Base-by-base conservation (phyloP, 129 eudicot species). In the Tagetes patula region DNA sequence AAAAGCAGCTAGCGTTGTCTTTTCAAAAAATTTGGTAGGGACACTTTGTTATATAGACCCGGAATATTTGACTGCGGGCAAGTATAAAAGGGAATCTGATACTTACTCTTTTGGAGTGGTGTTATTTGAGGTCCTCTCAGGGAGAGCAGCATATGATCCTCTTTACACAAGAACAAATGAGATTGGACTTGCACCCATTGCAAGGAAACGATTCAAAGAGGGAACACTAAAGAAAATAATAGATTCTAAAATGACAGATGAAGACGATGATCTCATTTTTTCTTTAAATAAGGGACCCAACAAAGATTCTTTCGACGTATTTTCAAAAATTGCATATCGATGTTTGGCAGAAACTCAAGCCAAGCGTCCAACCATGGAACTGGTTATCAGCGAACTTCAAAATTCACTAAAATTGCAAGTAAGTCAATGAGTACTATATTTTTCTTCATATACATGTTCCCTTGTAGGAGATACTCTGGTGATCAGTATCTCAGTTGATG, bases 291-390 rank as follows among this genome's bases (percentile, higher is more conserved):
- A 32, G 38, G 67, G 67, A 62, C 67, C 67, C 10, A 62, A 62
- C 38, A 31, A 38, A 62, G 45, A 37, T 12, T 62, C 67, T 1
- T 62, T 37, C 10, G 4, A 62, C 32, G 3, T 10, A 5, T 62
- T 62, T 62, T 62, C 67, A 37, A 38, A 38, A 62, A 37, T 62
- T 0, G 67, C 67, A 13, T 62, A 62, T 62, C 67, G 38, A 6
- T 62, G 67, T 6, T 62, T 62, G 27, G 67, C 67, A 1, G 67
- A 62, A 62, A 62, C 67, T 62, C 67, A 62, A 37, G 67, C 32
- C 11, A 62, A 62, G 67, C 67, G 67, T 62, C 67, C 67, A 62
- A 37, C 67, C 37, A 62, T 62, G 8, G 47, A 62, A 62, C 4
- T 59, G 3, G 65, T 59, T 41, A 59, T 59, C n/a, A 37, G 13